Evolutionary conservation across 257 asterid species (phyloP), one percentile per base, ranked within the genome.

Genomic region (Euphrasia confusa): DNA sequence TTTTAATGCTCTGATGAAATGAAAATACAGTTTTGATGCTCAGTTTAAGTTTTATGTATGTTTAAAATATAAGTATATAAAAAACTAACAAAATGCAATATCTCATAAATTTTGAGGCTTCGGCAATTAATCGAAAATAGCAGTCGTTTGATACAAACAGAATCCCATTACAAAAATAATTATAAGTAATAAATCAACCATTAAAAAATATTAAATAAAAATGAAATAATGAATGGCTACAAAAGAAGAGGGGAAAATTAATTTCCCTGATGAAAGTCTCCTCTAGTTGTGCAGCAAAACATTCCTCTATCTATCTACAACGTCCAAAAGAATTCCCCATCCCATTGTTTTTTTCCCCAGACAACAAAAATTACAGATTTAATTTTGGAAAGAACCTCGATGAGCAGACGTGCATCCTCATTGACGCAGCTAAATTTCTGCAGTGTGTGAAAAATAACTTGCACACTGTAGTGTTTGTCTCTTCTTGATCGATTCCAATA

Each of bases 201-300:
- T 21, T 1, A 7, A 48, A 49, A 49, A 67, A 56, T 18, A 64
- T 12, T 47, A 60, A 48, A 60, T 42, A 68, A 15, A 68, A 68
- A 65, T 62, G 59, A 75, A 72, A 70, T 70, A 70, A 80, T 71
- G 83, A 84, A 82, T 82, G 71, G 75, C 83, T 75, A 83, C 87
- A 84, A 81, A 69, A 80, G 65, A 73, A 64, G 48, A 78, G 80
- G 76, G 71, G 66, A 78, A 71, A 65, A 68, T 69, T 68, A 75
- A 66, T 66, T 74, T 72, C 79, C 77, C 65, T 44, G 71, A 75
- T 52, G 60, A 69, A 77, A 56, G 24, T 21, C 24, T 21, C 24
- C 24, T 21, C 63, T 68, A 63, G 66, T 67, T 61, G 70, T 63
- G 85, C 79, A 77, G 68, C 81, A 72, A 73, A 37, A 64, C 82